These are phyloP conservation scores for Pseudozyma hubeiensis DNA, from an alignment of 1,284 basidiomycete genomes.

Conservation along the genomic window DNA sequence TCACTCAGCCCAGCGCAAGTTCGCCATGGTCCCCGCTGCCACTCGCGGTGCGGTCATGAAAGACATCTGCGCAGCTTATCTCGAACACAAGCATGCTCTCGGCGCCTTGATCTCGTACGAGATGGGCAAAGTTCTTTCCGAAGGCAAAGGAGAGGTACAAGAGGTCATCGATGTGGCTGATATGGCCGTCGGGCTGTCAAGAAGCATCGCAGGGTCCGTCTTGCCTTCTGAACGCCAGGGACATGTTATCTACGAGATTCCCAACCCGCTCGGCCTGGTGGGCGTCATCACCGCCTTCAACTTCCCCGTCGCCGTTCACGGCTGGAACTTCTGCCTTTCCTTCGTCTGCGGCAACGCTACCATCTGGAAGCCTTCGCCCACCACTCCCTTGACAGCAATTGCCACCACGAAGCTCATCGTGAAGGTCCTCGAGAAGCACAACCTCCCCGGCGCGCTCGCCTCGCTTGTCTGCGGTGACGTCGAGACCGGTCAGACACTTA, in stretches of 20 bases:
- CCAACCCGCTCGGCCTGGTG: slow-evolving; percentile 92
- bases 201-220: slow-evolving; percentile 79
- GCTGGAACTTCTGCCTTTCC: slow-evolving; percentile 88
- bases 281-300: slow-evolving; percentile 91
- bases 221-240: slow-evolving; percentile 59
- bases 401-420: slow-evolving; percentile 87
- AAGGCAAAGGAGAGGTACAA: slow-evolving; percentile 91
- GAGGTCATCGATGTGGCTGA: slow-evolving; percentile 93
- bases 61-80: slow-evolving; percentile 86
- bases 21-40: slow-evolving; percentile 85
- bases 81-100: slow-evolving; percentile 81
- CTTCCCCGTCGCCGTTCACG: slow-evolving; percentile 80
- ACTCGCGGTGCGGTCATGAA: slow-evolving; percentile 86
- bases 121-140: slow-evolving; percentile 94
- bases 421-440: slow-evolving; percentile 82
- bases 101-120: slow-evolving; percentile 78
- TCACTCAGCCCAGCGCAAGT: slow-evolving; percentile 77
- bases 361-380: slow-evolving; percentile 93
- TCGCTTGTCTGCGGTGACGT: slow-evolving; percentile 84
- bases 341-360: slow-evolving; percentile 91
- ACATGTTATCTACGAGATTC: slow-evolving; percentile 71
- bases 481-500: slow-evolving; percentile 82
- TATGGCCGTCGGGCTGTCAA: slow-evolving; percentile 83
- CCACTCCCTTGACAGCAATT: slow-evolving; percentile 83
- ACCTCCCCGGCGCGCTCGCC: slow-evolving; percentile 83